Evolutionary conservation across 306 rosid species (phyloP).

Genomic region (Pterocarpus macrocarpus): DNA sequence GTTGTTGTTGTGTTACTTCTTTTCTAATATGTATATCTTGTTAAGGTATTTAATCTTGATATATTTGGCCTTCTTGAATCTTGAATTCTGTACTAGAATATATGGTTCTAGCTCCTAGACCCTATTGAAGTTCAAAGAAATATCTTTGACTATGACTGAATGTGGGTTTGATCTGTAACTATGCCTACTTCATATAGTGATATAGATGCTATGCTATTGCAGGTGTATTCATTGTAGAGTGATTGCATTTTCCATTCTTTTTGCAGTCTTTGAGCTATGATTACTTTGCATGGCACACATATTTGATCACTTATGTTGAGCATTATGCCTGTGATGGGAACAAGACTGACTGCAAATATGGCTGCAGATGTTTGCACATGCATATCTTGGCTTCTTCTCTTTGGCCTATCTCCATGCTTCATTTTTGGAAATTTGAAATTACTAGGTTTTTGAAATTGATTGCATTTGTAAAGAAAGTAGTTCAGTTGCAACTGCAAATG

Average conservation of each 20-base stretch:
- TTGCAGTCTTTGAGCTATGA: not conserved
- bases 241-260: slow-evolving; percentile 18
- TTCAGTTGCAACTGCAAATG: slow-evolving; percentile 16
- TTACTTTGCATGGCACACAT: not conserved
- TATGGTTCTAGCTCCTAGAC: slow-evolving; percentile 25
- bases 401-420: not conserved
- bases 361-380: slow-evolving; percentile 21
- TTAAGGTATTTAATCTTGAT: not conserved
- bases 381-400: not conserved
- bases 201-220: not conserved
- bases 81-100: slow-evolving; percentile 13
- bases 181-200: not conserved
- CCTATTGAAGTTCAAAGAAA: slow-evolving; percentile 25
- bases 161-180: slow-evolving; percentile 19
- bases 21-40: not conserved
- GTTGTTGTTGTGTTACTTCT: not conserved
- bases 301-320: slow-evolving; percentile 4
- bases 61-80: slow-evolving; percentile 4
- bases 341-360: not conserved
- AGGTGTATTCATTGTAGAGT: not conserved
- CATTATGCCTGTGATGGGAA: slow-evolving; percentile 31
- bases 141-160: not conserved
- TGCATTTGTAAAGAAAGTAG: slow-evolving; percentile 18
- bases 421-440: slow-evolving; percentile 27
- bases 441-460: slow-evolving; percentile 16